Base-by-base conservation (phyloP, 345 rosid genomes). In the Brassica nigra region DNA sequence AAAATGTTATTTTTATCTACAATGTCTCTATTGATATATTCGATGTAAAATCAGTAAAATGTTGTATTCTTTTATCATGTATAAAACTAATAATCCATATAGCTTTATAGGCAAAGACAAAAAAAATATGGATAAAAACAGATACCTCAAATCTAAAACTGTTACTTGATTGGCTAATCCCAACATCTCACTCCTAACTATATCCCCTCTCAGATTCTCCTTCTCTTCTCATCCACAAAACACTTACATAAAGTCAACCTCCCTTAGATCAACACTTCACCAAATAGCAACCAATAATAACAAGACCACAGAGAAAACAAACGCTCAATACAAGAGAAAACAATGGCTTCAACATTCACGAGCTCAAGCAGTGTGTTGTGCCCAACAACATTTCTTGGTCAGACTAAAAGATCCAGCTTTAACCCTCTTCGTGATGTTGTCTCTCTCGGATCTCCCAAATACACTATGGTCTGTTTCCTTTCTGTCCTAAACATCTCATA, bases 371-470 rank as follows among this genome's bases (percentile, higher is more conserved):
- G 92, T 77, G 79, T 84, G 27, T 84, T 91, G n/a, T 80, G 83
- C 73, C 88, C 91, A 73, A 87, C 90, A 70, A 83, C 89, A 34
- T 91, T 92, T 78, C 92, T 95, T 72, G 96, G 96, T 73, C 95
- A 89, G 57, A 84, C 62, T 58, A 85, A 80, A 83, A 73, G 80
- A 42, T 80, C 91, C 20, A 86, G 47, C 81, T 87, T 81, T 6
- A 92, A 91, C 87, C 78, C 94, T 78, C 82, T 91, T 29, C 86
- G 87, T 83, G 91, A 91, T 85, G 90, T 78, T 80, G 91, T 91
- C 79, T 71, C 94, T 62, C 63, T 83, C 85, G 94, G 91, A 42
- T 81, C 81, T 77, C 85, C 79, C 81, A 94, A 88, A 62, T 94
- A 84, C 92, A 86, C 85, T 70, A 92, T 94, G 97, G 97, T 95